Percentiles rank a stretch among this genome's conserved stretches.
phyloP scores from a whole-genome alignment of 2,329 filamentous ascomycete genomes.

The Aureobasidium sp. region DNA sequence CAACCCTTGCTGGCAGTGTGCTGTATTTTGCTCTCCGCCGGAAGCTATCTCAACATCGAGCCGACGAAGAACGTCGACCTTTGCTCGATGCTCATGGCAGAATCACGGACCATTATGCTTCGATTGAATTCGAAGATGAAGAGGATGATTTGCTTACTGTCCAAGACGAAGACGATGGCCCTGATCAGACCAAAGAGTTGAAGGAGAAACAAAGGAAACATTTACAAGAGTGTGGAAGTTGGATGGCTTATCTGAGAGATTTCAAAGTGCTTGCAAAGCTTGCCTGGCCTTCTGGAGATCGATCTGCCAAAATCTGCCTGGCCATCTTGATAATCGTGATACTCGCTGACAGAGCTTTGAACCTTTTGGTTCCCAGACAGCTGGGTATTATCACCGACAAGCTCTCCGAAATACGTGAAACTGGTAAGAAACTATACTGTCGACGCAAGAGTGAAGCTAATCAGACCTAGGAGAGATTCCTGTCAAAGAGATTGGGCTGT shows the following conservation, averaged over 20 bases:
- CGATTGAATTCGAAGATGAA: conserved; percentile 1
- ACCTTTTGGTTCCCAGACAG: conserved; percentile 72
- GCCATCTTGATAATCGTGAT: conserved; percentile 61
- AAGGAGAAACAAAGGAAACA: conserved; percentile 49
- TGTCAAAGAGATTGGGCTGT: conserved; percentile 48
- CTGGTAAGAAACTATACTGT: conserved; percentile 23
- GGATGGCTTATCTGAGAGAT: conserved; percentile 67
- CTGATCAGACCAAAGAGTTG: conserved; percentile 51
- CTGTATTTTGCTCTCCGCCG: background rate
- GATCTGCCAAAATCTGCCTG: conserved; percentile 59
- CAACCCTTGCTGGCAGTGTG: conserved; percentile 16
- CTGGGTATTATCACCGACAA: conserved; percentile 71
- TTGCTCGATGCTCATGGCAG: conserved; percentile 13
- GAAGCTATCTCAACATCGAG: background rate
- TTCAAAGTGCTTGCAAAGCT: conserved; percentile 71
- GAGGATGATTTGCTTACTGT: conserved; percentile 21
- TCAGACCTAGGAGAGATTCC: conserved; percentile 30
- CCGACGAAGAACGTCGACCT: conserved; percentile 5
- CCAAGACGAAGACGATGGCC: conserved; percentile 45
- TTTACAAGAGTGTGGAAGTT: conserved; percentile 66
- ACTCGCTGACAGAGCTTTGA: conserved; percentile 62
- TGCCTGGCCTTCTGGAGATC: conserved; percentile 65
- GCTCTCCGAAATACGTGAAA: conserved; percentile 46
- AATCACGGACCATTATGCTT: conserved; percentile 17
- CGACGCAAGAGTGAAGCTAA: background rate